Base-by-base conservation (phyloP, 2,329 filamentous ascomycete species). In the Ceratocystis huliohia region DNA sequence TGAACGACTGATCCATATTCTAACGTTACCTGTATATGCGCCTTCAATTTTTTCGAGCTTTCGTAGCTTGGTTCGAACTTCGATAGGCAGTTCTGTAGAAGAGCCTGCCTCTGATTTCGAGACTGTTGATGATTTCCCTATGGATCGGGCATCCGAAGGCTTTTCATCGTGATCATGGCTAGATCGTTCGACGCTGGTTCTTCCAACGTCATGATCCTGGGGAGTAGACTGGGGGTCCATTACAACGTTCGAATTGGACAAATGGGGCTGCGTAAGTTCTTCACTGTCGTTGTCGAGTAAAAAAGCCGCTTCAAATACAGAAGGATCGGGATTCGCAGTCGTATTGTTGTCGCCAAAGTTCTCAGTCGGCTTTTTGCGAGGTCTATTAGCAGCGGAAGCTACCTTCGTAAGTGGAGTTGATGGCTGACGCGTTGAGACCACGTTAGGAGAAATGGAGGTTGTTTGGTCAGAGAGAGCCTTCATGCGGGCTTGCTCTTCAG, bases 1-100 rank as follows among this genome's bases (percentile, higher is more conserved):
- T 4, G 6, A 15, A 66, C 2, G 37, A 7, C 15, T 20, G 7
- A 59, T 17, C 2, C 25, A 10, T 17, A 17, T 30, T 28, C 13
- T n/a, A 66, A 67, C 69, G 75, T 56, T 80, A 92, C 89, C 90
- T 73, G 89, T 85, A 75, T 97, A 97, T 67, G 88, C 90, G 4
- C 85, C 81, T 73, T 96, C 93, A 22, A 97, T 79, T 74, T 91
- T 96, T 67, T 96, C 91, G n/a, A 97, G 79, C 75, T 90, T 93
- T 68, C 88, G 84, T 70, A 97, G 77, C 74, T 87, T 92, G 37
- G 84, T 80, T 66, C 84, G 84, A 33, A 96, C 81, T 62, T 96
- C 90, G 2, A 85, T 81, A 0, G 91, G 82, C 41, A 96, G 76
- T 65, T 91, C 88, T 5, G 70, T 67, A 3, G 67, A 68, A 46